Percentiles rank a stretch among this genome's conserved stretches.
Conservation (phyloP, 2,329 filamentous ascomycete species). For the Massarina eburnea region DNA sequence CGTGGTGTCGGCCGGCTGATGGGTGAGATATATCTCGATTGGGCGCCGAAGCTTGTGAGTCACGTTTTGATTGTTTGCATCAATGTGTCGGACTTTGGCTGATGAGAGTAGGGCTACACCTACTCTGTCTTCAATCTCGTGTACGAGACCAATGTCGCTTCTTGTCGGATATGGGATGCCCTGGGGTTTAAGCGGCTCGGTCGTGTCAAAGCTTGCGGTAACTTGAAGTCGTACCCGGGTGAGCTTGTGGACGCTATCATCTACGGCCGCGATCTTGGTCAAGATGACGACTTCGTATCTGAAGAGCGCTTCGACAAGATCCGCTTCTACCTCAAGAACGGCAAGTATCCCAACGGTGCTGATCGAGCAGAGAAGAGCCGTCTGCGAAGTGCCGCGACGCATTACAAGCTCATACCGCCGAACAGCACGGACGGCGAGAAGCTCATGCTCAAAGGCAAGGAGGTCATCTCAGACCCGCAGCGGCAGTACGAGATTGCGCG, state of each 20-base stretch:
- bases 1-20: constrained; percentile 54
- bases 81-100: neutral
- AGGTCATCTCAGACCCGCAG: constrained; percentile 88
- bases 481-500: constrained; percentile 89
- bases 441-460: constrained; percentile 96
- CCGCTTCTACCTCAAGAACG: constrained; percentile 92
- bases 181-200: constrained; percentile 92
- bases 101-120: constrained; percentile 66
- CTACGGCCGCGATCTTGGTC: constrained; percentile 62
- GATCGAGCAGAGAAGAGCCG: constrained; percentile 95
- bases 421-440: constrained; percentile 54
- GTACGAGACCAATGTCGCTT: constrained; percentile 90
- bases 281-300: constrained; percentile 80
- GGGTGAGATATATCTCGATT: constrained; percentile 56
- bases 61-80: neutral
- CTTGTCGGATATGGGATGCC: constrained; percentile 87
- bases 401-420: constrained; percentile 76
- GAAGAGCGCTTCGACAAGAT: constrained; percentile 99
- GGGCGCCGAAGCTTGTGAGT: constrained; percentile 53
- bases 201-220: constrained; percentile 63
- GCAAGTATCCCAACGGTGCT: constrained; percentile 88
- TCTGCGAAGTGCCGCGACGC: constrained; percentile 87
- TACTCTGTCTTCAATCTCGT: constrained; percentile 95
- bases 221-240: constrained; percentile 49
- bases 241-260: constrained; percentile 55